A percentile compares a stretch with the other conserved stretches of the same genome.
phyloP scores from a whole-genome alignment of 352 stramenopile genomes.

The Pelagophyceae sp. region DNA sequence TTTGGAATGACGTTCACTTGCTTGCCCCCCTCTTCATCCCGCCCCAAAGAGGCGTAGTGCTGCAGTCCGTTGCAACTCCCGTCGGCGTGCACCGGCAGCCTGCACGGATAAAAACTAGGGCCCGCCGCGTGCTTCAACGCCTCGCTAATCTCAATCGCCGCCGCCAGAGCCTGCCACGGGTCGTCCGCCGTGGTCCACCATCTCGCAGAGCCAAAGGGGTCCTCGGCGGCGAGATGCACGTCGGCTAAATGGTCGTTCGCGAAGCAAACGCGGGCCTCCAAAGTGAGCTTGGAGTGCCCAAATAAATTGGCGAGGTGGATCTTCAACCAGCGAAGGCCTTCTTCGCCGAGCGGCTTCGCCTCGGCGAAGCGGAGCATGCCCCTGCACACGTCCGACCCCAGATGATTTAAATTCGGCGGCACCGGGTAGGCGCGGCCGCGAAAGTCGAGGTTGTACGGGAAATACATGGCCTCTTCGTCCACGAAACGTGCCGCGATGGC shows the following conservation, averaged over 20 bases:
- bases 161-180: constrained; percentile 92
- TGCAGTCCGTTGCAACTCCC: constrained; percentile 98
- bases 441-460: constrained; percentile 99
- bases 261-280: constrained; percentile 90
- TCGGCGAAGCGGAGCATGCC: constrained; percentile 89
- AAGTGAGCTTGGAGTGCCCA: constrained; percentile 79
- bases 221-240: constrained; percentile 64
- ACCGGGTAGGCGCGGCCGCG: constrained; percentile 94
- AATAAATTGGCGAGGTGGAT: constrained; percentile 87
- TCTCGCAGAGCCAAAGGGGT: constrained; percentile 71
- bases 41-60: constrained; percentile 95
- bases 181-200: constrained; percentile 96
- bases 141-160: constrained; percentile 83
- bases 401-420: constrained; percentile 94
- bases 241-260: constrained; percentile 84
- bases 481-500: constrained; percentile 88
- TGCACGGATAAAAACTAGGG: constrained; percentile 93
- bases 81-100: constrained; percentile 93
- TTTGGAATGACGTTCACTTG: constrained; percentile 89
- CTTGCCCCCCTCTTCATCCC: constrained; percentile 80
- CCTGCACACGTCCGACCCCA: constrained; percentile 95
- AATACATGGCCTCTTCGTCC: constrained; percentile 93
- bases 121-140: constrained; percentile 72
- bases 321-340: constrained; percentile 95
- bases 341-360: constrained; percentile 80